Conservation (phyloP, 768 basidiomycete species). For the Amanita exitialis region DNA sequence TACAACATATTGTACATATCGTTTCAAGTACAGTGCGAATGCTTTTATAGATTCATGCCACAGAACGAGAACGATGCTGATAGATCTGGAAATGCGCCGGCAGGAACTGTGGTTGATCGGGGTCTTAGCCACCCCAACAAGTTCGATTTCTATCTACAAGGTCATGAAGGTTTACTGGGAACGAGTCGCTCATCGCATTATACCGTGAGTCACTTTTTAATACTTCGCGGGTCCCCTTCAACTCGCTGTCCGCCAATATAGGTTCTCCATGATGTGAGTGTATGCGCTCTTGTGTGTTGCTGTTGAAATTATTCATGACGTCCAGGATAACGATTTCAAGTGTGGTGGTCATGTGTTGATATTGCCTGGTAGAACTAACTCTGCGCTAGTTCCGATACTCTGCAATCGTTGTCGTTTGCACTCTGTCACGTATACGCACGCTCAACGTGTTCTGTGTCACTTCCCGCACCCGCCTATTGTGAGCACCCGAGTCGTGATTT, state of each 20-base stretch:
- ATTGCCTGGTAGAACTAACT: not conserved
- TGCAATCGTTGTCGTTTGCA: constrained; percentile 63
- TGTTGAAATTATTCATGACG: not conserved
- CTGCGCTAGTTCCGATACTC: constrained; percentile 42
- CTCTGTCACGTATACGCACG: constrained; percentile 77
- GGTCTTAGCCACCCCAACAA: constrained; percentile 63
- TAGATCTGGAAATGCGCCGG: constrained; percentile 60
- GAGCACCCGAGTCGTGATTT: constrained; percentile 13
- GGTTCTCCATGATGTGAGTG: constrained; percentile 33
- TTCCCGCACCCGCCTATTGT: constrained; percentile 84
- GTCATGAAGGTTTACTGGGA: constrained; percentile 69
- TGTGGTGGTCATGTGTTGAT: constrained; percentile 16
- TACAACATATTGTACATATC: not conserved
- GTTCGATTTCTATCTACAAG: constrained; percentile 71
- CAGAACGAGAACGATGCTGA: constrained; percentile 34
- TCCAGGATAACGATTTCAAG: constrained; percentile 49
- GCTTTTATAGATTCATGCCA: constrained; percentile 22
- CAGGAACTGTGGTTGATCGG: constrained; percentile 70
- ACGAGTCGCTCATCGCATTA: constrained; percentile 50
- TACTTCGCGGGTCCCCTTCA: not conserved
- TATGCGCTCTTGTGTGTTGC: not conserved
- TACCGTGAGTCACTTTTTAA: constrained; percentile 22
- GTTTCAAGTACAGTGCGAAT: not conserved
- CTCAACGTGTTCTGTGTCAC: constrained; percentile 75
- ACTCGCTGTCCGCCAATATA: constrained; percentile 9